Base-by-base conservation (phyloP, 345 rosid genomes). In the Citrus mangshanensis region DNA sequence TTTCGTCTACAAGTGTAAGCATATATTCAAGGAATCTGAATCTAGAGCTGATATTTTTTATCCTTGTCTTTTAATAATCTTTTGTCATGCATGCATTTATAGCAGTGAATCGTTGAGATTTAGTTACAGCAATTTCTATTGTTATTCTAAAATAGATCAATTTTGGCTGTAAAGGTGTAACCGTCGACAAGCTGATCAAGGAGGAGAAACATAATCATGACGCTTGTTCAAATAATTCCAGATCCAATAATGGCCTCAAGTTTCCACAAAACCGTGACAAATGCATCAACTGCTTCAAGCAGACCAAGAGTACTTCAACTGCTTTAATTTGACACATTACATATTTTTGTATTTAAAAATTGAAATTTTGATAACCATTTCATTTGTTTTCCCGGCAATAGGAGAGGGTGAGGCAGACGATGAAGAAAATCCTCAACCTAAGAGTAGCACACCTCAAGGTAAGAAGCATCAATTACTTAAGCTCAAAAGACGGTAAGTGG, bases 1-100 rank as follows among this genome's bases (percentile, higher is more conserved):
- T 42, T 42, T 81, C 49, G 56, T 81, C 51, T 81, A 77, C 68
- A 8, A 14, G 18, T 72, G 80, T 81, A 67, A 81, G 80, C 27
- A 71, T 9, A 10, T 40, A 0, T 10, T 40, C 0, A 40, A 40
- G 49, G 14, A 10, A 9, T 2, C 0, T 9, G 14, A 10, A 40
- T 40, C 14, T 10, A 9, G 0, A 9, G 49, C 13, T 40, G 1
- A 40, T 40, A 40, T 2, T 40, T 40, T 40, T 40, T 9, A 10
- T 40, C 13, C 14, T 40, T 40, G 4, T 40, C 49, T 40, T 40
- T 40, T 40, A 10, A 40, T 40, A 9, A 40, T 40, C 49, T 40
- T 40, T 4, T 40, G 16, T 59, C 18, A 73, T 58, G 76, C 59
- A 35, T n/a, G 66, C 35, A 22, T 32, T 58, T 49, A 65, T 58